Evolutionary conservation across 2,329 filamentous ascomycete genomes (phyloP), one percentile per base, ranked within the genome.

Genomic region (Neobulgaria alba): DNA sequence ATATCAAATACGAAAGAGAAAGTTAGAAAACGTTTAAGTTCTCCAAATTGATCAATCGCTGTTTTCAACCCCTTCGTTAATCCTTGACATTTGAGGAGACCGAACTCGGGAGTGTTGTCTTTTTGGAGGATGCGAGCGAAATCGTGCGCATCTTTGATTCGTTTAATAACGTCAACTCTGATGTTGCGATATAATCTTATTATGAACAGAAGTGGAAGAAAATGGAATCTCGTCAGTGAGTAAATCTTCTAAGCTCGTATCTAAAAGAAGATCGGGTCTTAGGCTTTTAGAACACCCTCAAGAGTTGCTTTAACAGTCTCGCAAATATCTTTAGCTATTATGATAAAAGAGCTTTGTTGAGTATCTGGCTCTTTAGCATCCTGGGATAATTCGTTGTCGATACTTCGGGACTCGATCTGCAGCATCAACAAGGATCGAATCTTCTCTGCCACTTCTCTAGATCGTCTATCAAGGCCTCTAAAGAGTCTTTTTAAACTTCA

Each of bases 381-480:
- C 31, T 50, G 9, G 10, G 42, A n/a, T 3, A 54, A 38, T 23
- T 45, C 29, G 3, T 41, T 23, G 33, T 53, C 48, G 30, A 55
- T 46, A 15, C 29, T 17, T 10, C 33, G 16, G 17, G 16, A 32
- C 3, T 36, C 35, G 38, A 51, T 48, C 10, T 38, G 43, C 33
- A 52, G 49, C 17, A 51, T 48, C 33, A 53, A 37, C 2, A 49
- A 41, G 50, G 50, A 29, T 56, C 53, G 32, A 41, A 56, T 33
- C 42, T 38, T 1, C 26, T 32, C 35, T 52, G 48, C 53, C 53
- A 55, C 16, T 44, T 45, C 32, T 54, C 50, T 3, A 55, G 33
- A 4, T 55, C 52, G 3, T 45, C 41, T 3, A 51, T 32, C 33
- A 50, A 46, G 5, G 23, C 33, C 4, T 45, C 4, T 3, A 55